Evolutionary conservation across 73 alveolate genomes (phyloP).

Genomic region (Tetrahymena elliotti): DNA sequence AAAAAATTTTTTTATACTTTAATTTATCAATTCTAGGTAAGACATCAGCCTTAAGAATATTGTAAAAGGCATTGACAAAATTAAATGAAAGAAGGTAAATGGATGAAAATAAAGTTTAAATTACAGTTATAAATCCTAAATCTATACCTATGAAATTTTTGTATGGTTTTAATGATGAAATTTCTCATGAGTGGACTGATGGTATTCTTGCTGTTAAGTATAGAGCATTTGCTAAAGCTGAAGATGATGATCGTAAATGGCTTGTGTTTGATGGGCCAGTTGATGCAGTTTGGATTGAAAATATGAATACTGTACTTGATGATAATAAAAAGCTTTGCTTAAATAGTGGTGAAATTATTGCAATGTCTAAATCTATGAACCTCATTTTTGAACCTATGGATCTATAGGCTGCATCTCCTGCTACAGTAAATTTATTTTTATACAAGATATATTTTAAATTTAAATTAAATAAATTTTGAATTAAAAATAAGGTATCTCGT

Average conservation of each 20-base stretch:
- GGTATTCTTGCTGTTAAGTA: conserved; percentile 85
- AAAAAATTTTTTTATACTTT: conserved; percentile 44
- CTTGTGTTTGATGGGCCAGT: conserved; percentile 96
- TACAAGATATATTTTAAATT: neutral
- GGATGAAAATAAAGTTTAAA: conserved; percentile 56
- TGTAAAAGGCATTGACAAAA: conserved; percentile 68
- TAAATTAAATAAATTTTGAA: no score
- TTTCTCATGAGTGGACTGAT: conserved; percentile 89
- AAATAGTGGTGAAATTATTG: conserved; percentile 65
- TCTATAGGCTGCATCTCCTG: conserved; percentile 87
- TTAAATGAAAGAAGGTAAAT: conserved; percentile 59
- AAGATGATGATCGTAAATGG: conserved; percentile 87
- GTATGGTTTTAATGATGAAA: conserved; percentile 76
- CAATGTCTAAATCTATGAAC: conserved; percentile 82
- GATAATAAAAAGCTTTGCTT: conserved; percentile 91
- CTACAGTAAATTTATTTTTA: conserved; percentile 60
- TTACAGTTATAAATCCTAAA: conserved; percentile 81
- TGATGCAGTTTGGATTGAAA: conserved; percentile 97
- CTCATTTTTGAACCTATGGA: conserved; percentile 91
- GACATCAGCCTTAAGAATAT: conserved; percentile 64
- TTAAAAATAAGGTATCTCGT: conserved; percentile 55
- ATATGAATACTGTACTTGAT: conserved; percentile 94
- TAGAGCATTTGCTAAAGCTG: conserved; percentile 79
- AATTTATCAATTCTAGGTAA: conserved; percentile 62
- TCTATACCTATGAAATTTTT: conserved; percentile 80